phyloP scores from a whole-genome alignment of 1,284 basidiomycete species.

The Exobasidium rhododendri region DNA sequence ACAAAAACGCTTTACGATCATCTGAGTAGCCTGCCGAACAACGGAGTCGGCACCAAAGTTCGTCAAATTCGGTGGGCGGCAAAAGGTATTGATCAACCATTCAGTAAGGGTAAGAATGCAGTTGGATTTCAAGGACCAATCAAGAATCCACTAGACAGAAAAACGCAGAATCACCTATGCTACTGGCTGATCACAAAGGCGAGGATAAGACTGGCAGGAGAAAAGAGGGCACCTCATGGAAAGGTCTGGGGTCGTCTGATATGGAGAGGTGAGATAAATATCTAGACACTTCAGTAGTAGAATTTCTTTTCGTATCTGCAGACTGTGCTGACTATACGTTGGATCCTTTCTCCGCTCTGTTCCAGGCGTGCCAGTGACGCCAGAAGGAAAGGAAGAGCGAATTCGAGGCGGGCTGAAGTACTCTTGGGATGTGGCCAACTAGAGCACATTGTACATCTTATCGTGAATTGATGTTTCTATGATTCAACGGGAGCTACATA shows the following conservation, averaged over 20 bases:
- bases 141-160: not conserved
- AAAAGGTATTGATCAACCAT: constrained; percentile 25
- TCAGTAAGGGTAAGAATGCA: too few relatives aligned
- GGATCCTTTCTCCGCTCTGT: not conserved
- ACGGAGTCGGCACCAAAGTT: constrained; percentile 28
- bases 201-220: constrained; percentile 31
- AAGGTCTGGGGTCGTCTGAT: constrained; percentile 38
- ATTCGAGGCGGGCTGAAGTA: constrained; percentile 38
- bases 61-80: constrained; percentile 31
- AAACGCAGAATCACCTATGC: constrained; percentile 23
- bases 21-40: constrained; percentile 28
- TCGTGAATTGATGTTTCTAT: too few relatives aligned
- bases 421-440: constrained; percentile 11
- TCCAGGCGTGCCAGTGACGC: constrained; percentile 17
- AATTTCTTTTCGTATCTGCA: not conserved
- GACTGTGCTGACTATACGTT: too few relatives aligned
- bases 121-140: not conserved
- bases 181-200: constrained; percentile 40
- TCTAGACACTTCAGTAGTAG: not conserved
- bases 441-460: too few relatives aligned
- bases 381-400: constrained; percentile 22
- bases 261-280: constrained; percentile 47
- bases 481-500: too few relatives aligned
- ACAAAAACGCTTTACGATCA: constrained; percentile 35
- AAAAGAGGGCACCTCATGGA: constrained; percentile 22